Evolutionary conservation across 495 filamentous ascomycete genomes (phyloP).

Genomic region (Talaromyces nanjingensis): DNA sequence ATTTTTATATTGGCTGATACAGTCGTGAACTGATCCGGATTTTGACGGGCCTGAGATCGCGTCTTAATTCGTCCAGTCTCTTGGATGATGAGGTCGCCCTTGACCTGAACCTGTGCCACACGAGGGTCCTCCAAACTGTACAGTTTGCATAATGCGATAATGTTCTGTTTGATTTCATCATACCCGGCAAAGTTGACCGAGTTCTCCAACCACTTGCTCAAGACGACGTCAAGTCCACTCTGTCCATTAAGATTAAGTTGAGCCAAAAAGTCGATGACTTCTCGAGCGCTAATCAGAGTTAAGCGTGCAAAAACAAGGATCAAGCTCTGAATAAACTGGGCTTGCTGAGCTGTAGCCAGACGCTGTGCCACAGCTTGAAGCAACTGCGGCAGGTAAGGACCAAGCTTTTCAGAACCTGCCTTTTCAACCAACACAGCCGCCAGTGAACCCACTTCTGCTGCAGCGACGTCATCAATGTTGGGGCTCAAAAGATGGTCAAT

Average conservation of each 20-base stretch:
- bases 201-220: constrained; percentile 94
- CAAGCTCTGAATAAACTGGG: constrained; percentile 83
- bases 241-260: constrained; percentile 64
- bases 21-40: constrained; percentile 85
- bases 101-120: constrained; percentile 69
- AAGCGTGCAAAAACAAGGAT: constrained; percentile 93
- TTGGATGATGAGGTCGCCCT: constrained; percentile 83
- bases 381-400: constrained; percentile 84
- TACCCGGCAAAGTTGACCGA: constrained; percentile 94
- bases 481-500: constrained; percentile 88
- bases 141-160: constrained; percentile 84
- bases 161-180: constrained; percentile 92
- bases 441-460: constrained; percentile 91
- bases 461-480: constrained; percentile 76
- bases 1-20: constrained; percentile 88
- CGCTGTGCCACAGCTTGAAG: constrained; percentile 84
- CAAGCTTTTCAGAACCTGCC: constrained; percentile 80
- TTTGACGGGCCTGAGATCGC: constrained; percentile 73
- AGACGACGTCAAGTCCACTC: constrained; percentile 77
- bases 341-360: constrained; percentile 69
- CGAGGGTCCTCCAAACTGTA: constrained; percentile 83
- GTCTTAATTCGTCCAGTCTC: constrained; percentile 85
- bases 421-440: constrained; percentile 94
- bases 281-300: constrained; percentile 72
- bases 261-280: constrained; percentile 86